These are phyloP conservation scores for Syzygium oleosum DNA, from an alignment of 345 rosid species.

Conservation along the genomic window DNA sequence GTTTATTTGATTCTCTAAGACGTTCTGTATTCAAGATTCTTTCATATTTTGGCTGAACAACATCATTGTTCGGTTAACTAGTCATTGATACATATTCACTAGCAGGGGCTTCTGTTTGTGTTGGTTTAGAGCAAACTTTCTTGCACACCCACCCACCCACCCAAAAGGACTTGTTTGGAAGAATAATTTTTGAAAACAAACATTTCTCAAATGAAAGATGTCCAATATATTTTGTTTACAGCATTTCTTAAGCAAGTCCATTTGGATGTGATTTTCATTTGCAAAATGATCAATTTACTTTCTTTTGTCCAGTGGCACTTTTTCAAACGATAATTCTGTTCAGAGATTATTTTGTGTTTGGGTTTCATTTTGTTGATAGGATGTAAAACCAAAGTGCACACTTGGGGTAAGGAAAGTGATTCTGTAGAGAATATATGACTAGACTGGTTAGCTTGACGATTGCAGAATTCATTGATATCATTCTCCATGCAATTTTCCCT, in stretches of 20 bases:
- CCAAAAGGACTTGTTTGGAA: not conserved
- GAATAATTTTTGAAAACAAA: not conserved
- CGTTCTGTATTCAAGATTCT: not conserved
- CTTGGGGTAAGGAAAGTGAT: not conserved
- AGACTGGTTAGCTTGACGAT: not conserved
- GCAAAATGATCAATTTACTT: not conserved
- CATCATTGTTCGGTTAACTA: not conserved
- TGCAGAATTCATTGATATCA: not conserved
- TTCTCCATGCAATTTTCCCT: not conserved
- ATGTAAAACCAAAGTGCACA: not conserved
- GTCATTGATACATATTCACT: not conserved
- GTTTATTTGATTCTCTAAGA: not conserved
- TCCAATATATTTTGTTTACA: not conserved
- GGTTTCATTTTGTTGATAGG: not conserved
- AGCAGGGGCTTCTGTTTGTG: not conserved
- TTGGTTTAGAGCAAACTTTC: not conserved
- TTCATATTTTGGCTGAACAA: not conserved
- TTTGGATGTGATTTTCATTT: not conserved
- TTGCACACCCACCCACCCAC: not conserved
- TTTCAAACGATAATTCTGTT: not conserved
- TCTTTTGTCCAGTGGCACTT: not conserved
- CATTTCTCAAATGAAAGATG: not conserved
- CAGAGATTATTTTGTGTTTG: not conserved
- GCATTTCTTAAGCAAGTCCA: not conserved
- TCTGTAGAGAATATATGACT: not conserved